Conservation (phyloP, 192 early-diverging fungal species). For the Phycomyces blakesleeanus region DNA sequence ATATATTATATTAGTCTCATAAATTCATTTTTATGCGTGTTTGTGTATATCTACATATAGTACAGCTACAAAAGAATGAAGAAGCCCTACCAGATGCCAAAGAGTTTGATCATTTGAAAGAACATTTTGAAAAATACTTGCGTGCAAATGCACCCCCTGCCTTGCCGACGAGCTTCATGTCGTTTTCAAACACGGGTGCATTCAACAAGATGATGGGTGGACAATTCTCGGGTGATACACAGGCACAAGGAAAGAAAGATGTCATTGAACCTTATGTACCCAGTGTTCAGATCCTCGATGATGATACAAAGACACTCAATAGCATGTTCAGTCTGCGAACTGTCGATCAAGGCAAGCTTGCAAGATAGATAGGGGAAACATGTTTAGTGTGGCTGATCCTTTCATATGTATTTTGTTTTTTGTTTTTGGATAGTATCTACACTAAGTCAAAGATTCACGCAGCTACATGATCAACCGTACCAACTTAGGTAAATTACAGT, state of each 20-base stretch:
- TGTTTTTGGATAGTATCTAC: conserved; percentile 42
- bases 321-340: conserved; percentile 33
- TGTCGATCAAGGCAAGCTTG: conserved; percentile 42
- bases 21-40: too few species aligned
- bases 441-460: conserved; percentile 55
- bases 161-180: conserved; percentile 28
- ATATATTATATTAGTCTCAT: too few species aligned
- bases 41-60: too few species aligned
- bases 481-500: conserved; percentile 31
- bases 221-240: conserved; percentile 12
- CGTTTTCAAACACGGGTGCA: conserved; percentile 24
- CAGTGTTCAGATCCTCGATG: conserved; percentile 41
- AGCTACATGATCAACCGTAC: conserved; percentile 62
- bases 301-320: conserved; percentile 23
- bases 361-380: conserved; percentile 7
- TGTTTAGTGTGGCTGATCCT: neutral
- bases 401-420: neutral
- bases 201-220: conserved; percentile 32
- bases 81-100: conserved; percentile 61
- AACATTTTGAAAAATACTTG: conserved; percentile 79
- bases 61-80: conserved; percentile 80
- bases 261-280: conserved; percentile 45
- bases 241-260: conserved; percentile 36
- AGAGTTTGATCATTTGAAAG: conserved; percentile 82
- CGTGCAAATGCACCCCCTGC: conserved; percentile 41